Evolutionary conservation across 768 basidiomycete species (phyloP).

Genomic region (Sarcomyxa edulis): DNA sequence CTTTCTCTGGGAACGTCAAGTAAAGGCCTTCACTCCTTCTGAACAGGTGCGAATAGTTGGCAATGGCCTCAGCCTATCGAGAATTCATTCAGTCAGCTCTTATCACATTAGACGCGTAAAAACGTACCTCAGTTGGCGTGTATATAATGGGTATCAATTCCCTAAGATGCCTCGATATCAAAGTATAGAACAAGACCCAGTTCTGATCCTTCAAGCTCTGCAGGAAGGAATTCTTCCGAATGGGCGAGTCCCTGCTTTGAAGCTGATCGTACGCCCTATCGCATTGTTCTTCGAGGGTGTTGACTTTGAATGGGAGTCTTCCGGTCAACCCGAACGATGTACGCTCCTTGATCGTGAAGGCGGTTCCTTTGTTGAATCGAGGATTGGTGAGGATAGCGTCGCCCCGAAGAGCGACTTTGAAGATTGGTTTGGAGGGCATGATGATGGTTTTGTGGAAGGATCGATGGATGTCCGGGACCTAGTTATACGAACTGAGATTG

Average conservation of each 20-base stretch:
- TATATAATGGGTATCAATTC: slow-evolving; percentile 74
- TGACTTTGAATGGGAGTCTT: slow-evolving; percentile 44
- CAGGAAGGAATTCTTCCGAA: slow-evolving; percentile 69
- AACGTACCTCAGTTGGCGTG: slow-evolving; percentile 69
- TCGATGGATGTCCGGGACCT: too few species aligned
- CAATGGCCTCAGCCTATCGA: slow-evolving; percentile 69
- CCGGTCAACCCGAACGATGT: slow-evolving; percentile 59
- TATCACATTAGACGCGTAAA: background rate
- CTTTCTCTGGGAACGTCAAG: slow-evolving; percentile 53
- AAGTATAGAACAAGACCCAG: slow-evolving; percentile 73
- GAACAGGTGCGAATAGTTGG: slow-evolving; percentile 81
- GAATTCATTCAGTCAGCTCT: background rate
- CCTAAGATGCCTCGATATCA: slow-evolving; percentile 52
- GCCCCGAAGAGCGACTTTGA: slow-evolving; percentile 54
- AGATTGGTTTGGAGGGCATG: slow-evolving; percentile 10
- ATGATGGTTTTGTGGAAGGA: too few species aligned
- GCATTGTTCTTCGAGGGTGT: slow-evolving; percentile 74
- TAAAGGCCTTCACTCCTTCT: slow-evolving; percentile 75
- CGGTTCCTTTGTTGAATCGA: slow-evolving; percentile 77
- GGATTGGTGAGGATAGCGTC: slow-evolving; percentile 59
- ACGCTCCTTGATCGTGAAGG: slow-evolving; percentile 65
- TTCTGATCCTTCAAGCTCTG: slow-evolving; percentile 78
- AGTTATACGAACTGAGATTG: too few species aligned
- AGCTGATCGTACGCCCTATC: slow-evolving; percentile 69
- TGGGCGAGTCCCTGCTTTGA: slow-evolving; percentile 21